Base-by-base conservation (phyloP, 2,329 filamentous ascomycete genomes). In the Penicillium brasilianum region DNA sequence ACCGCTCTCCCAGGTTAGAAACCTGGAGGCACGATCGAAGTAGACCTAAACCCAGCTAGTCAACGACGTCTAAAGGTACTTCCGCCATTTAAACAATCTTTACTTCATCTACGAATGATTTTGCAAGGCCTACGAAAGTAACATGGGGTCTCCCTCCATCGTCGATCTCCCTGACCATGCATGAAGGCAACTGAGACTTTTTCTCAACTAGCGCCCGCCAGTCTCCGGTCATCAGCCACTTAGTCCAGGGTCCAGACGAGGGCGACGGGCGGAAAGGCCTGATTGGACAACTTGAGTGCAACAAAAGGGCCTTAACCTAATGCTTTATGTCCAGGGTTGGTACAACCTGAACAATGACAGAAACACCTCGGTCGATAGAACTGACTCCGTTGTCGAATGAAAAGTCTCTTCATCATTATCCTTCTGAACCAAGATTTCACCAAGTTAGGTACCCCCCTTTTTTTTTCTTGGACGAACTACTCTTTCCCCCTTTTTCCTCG, bases 401-500 rank as follows among this genome's bases (percentile, higher is more conserved):
- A 25, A 46, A n/a, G 11, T 44, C 13, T 9, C 22, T 28, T 10
- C 16, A 16, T 30, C 44, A 30, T 28, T 14, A 48, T 25, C 44
- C 28, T 48, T 6, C 28, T 16, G 44, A 48, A 7, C 44, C 25
- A 48, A 30, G 44, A 30, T 30, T 25, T 28, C 32, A 9, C 6
- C 25, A 8, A 14, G n/a, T 6, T 28, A 30, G 25, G 30, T 48
- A 14, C 22, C 14, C 44, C 44, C 43, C n/a, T n/a, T 46, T 48
- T 48, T 30, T 16, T 28, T n/a, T n/a, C n/a, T 20, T 20, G 10
- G 14, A 1, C 30, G 44, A 48, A 11, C 44, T 48, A n/a, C 25
- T 28, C 25, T 18, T 28, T 39, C 34, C 49, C 50, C 13, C 25
- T 28, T 52, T 52, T 52, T 52, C 57, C 58, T 37, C 50, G 30